Conservation (phyloP, 2,329 filamentous ascomycete species). For the Alternaria longipes region DNA sequence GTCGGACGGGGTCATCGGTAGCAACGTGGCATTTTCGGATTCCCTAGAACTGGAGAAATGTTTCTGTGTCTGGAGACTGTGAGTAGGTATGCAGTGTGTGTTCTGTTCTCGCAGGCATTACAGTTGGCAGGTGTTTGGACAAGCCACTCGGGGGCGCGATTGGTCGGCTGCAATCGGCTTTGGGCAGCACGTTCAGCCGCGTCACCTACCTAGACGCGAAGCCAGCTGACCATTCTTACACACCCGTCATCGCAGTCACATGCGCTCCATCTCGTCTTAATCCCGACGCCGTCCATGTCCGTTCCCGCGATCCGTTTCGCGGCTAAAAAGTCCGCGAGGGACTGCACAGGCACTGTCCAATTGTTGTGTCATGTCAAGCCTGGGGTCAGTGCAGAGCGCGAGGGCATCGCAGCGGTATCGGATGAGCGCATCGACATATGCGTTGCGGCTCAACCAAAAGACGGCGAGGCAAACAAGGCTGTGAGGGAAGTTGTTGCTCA, state of each 20-base stretch:
- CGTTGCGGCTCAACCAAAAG: slow-evolving; percentile 70
- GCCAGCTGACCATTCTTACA: slow-evolving; percentile 22
- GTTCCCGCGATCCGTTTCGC: slow-evolving; percentile 42
- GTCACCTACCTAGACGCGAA: slow-evolving; percentile 3
- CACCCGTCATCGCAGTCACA: slow-evolving; percentile 7
- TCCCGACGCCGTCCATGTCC: not conserved
- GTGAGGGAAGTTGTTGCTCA: slow-evolving; percentile 70
- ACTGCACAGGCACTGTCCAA: slow-evolving; percentile 54
- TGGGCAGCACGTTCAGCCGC: not conserved
- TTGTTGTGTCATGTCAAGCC: slow-evolving; percentile 74
- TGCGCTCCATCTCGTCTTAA: not conserved
- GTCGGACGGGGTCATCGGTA: slow-evolving; percentile 5
- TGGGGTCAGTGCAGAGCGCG: slow-evolving; percentile 67
- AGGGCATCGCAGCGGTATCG: slow-evolving; percentile 67
- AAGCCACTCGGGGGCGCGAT: slow-evolving; percentile 1
- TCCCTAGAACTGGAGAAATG: not conserved
- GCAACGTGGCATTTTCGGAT: not conserved
- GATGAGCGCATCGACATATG: slow-evolving; percentile 69
- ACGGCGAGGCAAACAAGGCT: slow-evolving; percentile 75
- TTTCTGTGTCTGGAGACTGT: not conserved
- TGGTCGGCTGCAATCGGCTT: slow-evolving; percentile 23
- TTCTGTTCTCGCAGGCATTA: not conserved
- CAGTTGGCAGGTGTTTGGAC: not conserved
- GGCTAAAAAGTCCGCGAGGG: slow-evolving; percentile 32
- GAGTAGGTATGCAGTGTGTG: not conserved